A percentile compares a stretch with the other conserved stretches of the same genome.
Conservation (phyloP, 495 filamentous ascomycete genomes). For the Penicillium steckii region DNA sequence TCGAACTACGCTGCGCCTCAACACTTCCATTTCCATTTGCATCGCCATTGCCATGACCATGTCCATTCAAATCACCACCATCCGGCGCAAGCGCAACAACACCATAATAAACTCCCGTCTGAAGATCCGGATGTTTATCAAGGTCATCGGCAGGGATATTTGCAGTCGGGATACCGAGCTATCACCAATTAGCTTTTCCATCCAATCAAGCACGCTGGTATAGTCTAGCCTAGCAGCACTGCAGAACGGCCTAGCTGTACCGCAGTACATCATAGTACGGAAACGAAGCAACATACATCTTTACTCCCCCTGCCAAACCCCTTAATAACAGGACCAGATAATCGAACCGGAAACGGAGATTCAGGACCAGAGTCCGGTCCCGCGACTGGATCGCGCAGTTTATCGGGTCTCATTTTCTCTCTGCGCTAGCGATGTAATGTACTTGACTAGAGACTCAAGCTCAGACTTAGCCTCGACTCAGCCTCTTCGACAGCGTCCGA, state of each 20-base stretch:
- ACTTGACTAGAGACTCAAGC: too few relatives aligned
- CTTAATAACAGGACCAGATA: conserved; percentile 82
- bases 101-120: conserved; percentile 88
- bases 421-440: too few relatives aligned
- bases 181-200: neutral
- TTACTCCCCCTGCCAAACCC: conserved; percentile 93
- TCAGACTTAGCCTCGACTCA: too few relatives aligned
- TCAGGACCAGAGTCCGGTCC: conserved; percentile 71
- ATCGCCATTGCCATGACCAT: neutral
- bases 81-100: conserved; percentile 65
- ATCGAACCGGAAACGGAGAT: conserved; percentile 74
- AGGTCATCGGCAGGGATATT: conserved; percentile 85
- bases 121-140: conserved; percentile 62
- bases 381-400: conserved; percentile 58
- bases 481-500: too few relatives aligned
- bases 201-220: neutral
- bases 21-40: neutral
- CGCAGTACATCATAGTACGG: neutral
- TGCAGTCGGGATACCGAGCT: conserved; percentile 94
- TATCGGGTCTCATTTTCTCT: conserved; percentile 37
- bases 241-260: too few relatives aligned
- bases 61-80: conserved; percentile 4
- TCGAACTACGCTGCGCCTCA: conserved; percentile 10
- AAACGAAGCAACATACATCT: conserved; percentile 66
- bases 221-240: too few relatives aligned